A percentile compares a stretch with the other conserved stretches of the same genome.
These are phyloP conservation scores for Pouteria campechiana DNA, from an alignment of 179 eudicot genomes.

Conservation along the genomic window DNA sequence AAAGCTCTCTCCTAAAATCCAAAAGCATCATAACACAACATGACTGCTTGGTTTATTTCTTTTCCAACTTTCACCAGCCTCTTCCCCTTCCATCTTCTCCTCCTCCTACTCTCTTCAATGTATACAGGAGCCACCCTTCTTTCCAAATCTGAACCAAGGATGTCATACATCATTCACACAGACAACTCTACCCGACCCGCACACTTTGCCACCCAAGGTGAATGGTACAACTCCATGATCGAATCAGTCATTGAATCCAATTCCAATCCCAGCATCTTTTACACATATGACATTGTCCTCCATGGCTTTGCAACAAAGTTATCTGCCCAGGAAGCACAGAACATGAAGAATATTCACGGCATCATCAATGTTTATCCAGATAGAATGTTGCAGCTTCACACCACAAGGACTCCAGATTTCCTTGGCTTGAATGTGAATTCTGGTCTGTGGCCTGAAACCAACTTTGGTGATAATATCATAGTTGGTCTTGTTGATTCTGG, in stretches of 20 bases:
- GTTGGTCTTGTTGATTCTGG: constrained; percentile 3
- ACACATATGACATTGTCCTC: background rate
- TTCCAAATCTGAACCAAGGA: too few relatives aligned
- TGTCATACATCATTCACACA: too few relatives aligned
- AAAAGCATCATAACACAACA: too few relatives aligned
- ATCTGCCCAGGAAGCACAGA: constrained; percentile 2
- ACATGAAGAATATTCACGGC: background rate
- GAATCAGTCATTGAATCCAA: background rate
- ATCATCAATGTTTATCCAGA: background rate
- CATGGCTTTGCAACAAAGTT: constrained; percentile 5
- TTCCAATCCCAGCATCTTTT: background rate
- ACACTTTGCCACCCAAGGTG: constrained; percentile 10
- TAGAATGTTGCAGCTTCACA: background rate
- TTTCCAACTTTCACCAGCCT: too few relatives aligned
- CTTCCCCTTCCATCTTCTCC: too few relatives aligned
- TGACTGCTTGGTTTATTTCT: too few relatives aligned
- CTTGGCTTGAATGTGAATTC: constrained; percentile 4
- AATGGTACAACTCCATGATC: constrained; percentile 7
- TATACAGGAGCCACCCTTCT: too few relatives aligned
- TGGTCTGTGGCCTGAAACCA: constrained; percentile 9
- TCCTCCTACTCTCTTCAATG: too few relatives aligned
- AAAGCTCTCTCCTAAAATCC: too few relatives aligned
- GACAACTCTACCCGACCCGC: constrained; percentile 23
- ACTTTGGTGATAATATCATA: constrained; percentile 3
- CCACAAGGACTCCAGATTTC: constrained; percentile 1